Evolutionary conservation across 2,329 filamentous ascomycete genomes (phyloP).

Genomic region (Alternaria panax): DNA sequence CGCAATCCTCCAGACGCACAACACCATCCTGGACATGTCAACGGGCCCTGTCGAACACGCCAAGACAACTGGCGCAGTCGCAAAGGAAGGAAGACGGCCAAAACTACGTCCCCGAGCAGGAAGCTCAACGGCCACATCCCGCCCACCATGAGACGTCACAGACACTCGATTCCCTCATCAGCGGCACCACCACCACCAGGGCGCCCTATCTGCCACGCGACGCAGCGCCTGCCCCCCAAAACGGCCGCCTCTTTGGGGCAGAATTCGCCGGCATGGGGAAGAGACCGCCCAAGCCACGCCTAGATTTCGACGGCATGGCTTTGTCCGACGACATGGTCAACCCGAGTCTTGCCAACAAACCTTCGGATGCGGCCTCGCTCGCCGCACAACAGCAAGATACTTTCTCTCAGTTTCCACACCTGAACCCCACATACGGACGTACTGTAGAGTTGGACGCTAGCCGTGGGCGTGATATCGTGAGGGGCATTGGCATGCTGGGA

Average conservation of each 20-base stretch:
- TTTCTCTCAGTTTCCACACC: constrained; percentile 38
- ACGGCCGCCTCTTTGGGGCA: constrained; percentile 27
- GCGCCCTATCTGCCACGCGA: background rate
- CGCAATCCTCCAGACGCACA: constrained; percentile 18
- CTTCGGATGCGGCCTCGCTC: constrained; percentile 19
- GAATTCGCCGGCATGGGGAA: constrained; percentile 19
- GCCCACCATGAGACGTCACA: constrained; percentile 18
- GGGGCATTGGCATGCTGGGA: constrained; percentile 56
- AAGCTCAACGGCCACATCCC: constrained; percentile 3
- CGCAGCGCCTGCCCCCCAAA: background rate
- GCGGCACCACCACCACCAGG: constrained; percentile 13
- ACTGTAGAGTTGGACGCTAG: constrained; percentile 46
- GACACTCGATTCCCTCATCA: constrained; percentile 37
- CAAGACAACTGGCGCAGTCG: constrained; percentile 19
- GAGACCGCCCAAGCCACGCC: constrained; percentile 7
- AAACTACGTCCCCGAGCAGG: background rate
- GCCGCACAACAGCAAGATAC: constrained; percentile 29
- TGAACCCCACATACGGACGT: constrained; percentile 53
- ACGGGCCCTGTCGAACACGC: constrained; percentile 18
- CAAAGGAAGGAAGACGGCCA: constrained; percentile 13
- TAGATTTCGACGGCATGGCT: constrained; percentile 33
- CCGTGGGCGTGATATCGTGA: constrained; percentile 55
- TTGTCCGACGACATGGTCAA: constrained; percentile 20
- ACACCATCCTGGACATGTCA: constrained; percentile 26
- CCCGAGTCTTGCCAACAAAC: constrained; percentile 28